Evolutionary conservation across 345 rosid species (phyloP).

Genomic region (Anacardium occidentale): DNA sequence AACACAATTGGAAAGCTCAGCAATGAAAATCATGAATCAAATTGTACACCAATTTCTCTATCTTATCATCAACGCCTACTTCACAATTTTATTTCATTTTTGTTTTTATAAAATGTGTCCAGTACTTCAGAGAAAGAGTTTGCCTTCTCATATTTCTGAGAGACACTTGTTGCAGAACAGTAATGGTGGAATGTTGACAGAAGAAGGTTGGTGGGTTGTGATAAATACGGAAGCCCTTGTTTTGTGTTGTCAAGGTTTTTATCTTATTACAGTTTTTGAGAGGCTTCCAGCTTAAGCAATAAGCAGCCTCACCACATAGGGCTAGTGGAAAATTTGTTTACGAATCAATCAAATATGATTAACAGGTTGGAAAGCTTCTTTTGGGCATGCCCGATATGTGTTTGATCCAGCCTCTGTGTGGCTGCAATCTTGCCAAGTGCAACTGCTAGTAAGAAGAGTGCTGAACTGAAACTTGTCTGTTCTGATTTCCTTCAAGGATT

Average conservation of each 20-base stretch:
- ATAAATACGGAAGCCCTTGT: not conserved
- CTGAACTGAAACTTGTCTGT: too few species aligned
- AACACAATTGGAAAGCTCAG: too few species aligned
- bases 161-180: not conserved
- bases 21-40: too few species aligned
- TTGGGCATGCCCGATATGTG: not conserved
- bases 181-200: not conserved
- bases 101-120: too few species aligned
- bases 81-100: too few species aligned
- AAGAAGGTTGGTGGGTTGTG: not conserved
- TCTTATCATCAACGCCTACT: too few species aligned
- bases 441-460: too few species aligned
- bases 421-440: too few species aligned
- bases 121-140: not conserved
- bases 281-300: not conserved
- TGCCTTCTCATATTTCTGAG: not conserved
- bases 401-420: not conserved
- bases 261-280: not conserved
- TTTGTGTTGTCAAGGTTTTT: not conserved
- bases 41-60: too few species aligned
- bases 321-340: slow-evolving; percentile 16
- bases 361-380: slow-evolving; percentile 29
- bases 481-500: too few species aligned
- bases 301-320: not conserved
- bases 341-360: slow-evolving; percentile 13